A percentile compares a stretch with the other conserved stretches of the same genome.
Evolutionary conservation across 2,329 filamentous ascomycete genomes (phyloP).

Genomic region (Magnaporthiopsis incrustans): DNA sequence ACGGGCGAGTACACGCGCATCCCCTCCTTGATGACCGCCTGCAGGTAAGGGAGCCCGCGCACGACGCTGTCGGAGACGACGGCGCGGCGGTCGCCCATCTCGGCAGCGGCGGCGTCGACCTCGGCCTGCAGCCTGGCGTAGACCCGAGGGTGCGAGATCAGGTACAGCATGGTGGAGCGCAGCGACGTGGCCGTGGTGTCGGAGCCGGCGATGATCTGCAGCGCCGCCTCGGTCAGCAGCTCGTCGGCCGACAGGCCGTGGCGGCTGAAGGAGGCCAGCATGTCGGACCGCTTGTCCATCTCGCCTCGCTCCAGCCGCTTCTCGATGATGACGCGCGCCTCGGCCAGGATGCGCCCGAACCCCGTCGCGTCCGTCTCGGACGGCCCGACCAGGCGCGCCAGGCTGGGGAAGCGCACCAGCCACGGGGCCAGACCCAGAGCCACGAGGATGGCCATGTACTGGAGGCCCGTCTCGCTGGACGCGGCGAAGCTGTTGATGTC

Average conservation of each 20-base stretch:
- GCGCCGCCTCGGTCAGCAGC: background rate
- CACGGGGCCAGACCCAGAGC: background rate
- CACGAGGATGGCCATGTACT: conserved; percentile 20
- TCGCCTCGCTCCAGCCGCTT: background rate
- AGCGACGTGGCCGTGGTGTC: conserved; percentile 43
- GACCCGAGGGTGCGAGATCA: conserved; percentile 11
- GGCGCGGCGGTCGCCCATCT: background rate
- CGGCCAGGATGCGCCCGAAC: background rate
- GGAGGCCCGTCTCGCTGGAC: conserved; percentile 28
- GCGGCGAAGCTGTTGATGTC: conserved; percentile 35
- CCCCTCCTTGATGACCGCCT: conserved; percentile 30
- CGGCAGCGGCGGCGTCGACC: conserved; percentile 8
- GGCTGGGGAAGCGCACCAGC: background rate
- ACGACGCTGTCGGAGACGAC: conserved; percentile 9
- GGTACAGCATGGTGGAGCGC: conserved; percentile 26
- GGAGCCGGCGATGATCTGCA: conserved; percentile 32
- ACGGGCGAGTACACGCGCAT: conserved; percentile 28
- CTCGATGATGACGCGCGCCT: conserved; percentile 1
- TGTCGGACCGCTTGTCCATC: conserved; percentile 5
- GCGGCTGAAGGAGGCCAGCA: conserved; percentile 6
- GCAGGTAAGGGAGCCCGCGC: conserved; percentile 24
- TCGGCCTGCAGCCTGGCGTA: conserved; percentile 12
- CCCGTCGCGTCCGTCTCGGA: conserved; percentile 4
- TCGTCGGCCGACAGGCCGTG: conserved; percentile 7
- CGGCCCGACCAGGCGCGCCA: background rate